Evolutionary conservation across 75 land plant species (phyloP).

Genomic region (Picea sitchensis): DNA sequence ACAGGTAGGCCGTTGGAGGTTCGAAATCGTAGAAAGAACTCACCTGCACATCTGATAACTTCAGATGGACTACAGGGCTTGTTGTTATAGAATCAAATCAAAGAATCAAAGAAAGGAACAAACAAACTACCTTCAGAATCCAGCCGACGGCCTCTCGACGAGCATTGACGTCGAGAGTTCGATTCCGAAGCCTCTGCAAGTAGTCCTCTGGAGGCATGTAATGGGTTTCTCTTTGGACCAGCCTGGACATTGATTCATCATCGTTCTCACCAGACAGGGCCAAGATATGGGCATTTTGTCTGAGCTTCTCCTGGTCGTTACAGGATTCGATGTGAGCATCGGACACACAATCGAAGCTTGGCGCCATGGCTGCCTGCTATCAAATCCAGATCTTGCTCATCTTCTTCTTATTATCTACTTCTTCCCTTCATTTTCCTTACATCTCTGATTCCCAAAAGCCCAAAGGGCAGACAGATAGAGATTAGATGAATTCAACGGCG

Average conservation of each 20-base stretch:
- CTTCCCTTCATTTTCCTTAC: not conserved
- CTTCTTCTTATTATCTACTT: not conserved
- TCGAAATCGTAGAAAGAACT: constrained; percentile 50
- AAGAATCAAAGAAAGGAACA: not conserved
- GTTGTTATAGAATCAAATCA: not conserved
- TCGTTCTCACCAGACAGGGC: constrained; percentile 4
- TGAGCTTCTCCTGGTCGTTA: not conserved
- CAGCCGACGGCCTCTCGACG: constrained; percentile 33
- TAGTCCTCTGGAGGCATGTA: constrained; percentile 36
- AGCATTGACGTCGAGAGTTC: constrained; percentile 21
- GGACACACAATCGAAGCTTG: constrained; percentile 5
- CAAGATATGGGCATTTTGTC: not conserved
- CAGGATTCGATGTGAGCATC: not conserved
- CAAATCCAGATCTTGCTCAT: not conserved
- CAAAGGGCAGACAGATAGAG: not conserved
- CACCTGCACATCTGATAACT: constrained; percentile 31
- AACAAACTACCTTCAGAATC: constrained; percentile 39
- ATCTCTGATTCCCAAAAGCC: too few relatives aligned
- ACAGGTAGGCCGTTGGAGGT: constrained; percentile 52
- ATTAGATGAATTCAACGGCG: not conserved
- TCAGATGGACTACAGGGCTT: too few relatives aligned
- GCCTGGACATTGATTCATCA: constrained; percentile 29
- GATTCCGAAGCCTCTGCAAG: constrained; percentile 13
- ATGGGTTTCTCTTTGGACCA: constrained; percentile 22
- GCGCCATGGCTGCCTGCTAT: not conserved